Conservation (phyloP, 768 basidiomycete genomes). For the Russula vinacea region DNA sequence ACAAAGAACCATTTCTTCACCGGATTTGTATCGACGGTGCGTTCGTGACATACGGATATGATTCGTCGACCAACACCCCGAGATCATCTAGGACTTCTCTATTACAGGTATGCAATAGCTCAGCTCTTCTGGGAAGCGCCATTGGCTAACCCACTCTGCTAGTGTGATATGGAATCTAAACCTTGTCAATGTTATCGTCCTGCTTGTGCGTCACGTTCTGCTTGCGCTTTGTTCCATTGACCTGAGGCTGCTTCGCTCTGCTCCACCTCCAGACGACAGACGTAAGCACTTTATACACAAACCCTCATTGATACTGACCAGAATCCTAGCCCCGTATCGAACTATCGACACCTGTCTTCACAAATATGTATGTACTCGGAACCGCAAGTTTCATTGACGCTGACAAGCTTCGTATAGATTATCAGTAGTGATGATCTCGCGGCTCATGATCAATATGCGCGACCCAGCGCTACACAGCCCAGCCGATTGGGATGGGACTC, state of each 20-base stretch:
- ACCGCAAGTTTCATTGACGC: not conserved
- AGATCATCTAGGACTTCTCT: constrained; percentile 15
- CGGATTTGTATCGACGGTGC: constrained; percentile 21
- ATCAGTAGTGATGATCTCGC: constrained; percentile 23
- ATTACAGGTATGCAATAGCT: constrained; percentile 19
- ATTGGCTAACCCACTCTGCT: not conserved
- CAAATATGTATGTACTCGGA: constrained; percentile 18
- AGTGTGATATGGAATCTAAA: constrained; percentile 24
- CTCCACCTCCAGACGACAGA: not conserved
- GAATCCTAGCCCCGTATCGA: not conserved
- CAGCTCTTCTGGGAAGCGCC: not conserved
- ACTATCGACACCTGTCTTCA: constrained; percentile 4
- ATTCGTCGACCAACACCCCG: not conserved
- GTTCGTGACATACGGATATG: not conserved
- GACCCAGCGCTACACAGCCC: constrained; percentile 10
- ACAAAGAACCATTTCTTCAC: constrained; percentile 17
- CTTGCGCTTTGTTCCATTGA: not conserved
- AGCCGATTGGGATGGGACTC: not conserved
- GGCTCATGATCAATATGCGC: constrained; percentile 26
- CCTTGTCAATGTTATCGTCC: constrained; percentile 18
- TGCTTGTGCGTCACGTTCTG: constrained; percentile 14
- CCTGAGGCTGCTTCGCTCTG: not conserved
- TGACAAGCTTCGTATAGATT: constrained; percentile 5
- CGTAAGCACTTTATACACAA: constrained; percentile 2
- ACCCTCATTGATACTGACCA: not conserved